A percentile compares a stretch with the other conserved stretches of the same genome.
These are phyloP conservation scores for Ramaria rubella DNA, from an alignment of 768 basidiomycete species.

Conservation along the genomic window DNA sequence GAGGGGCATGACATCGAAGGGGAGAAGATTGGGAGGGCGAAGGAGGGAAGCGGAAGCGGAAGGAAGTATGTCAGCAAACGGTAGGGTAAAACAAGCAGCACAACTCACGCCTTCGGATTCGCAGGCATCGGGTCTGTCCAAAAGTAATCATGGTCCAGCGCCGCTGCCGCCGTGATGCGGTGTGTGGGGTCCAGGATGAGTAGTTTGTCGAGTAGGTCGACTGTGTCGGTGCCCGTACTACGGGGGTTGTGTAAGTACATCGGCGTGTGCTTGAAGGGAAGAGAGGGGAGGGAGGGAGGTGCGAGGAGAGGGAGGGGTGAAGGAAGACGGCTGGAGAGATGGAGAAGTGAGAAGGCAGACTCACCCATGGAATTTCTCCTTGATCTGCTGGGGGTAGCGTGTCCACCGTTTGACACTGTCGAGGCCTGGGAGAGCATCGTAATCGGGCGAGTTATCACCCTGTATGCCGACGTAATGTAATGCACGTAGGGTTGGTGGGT, in stretches of 20 bases:
- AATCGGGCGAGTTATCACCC: constrained; percentile 60
- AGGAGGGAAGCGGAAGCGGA: neutral
- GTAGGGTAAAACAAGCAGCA: too few relatives aligned
- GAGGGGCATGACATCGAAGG: neutral
- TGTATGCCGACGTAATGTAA: constrained; percentile 32
- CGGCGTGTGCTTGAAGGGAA: neutral
- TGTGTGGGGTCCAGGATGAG: constrained; percentile 78
- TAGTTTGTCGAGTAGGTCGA: constrained; percentile 76
- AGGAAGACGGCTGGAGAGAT: neutral
- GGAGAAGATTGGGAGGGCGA: too few relatives aligned
- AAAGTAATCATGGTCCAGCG: constrained; percentile 91
- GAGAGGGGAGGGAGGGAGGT: constrained; percentile 3
- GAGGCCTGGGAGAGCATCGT: constrained; percentile 67
- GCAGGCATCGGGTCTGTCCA: constrained; percentile 87
- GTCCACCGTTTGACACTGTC: constrained; percentile 68
- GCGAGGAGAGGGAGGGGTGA: too few relatives aligned
- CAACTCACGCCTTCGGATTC: constrained; percentile 67
- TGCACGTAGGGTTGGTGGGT: too few relatives aligned
- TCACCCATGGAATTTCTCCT: constrained; percentile 53
- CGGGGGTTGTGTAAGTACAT: neutral
- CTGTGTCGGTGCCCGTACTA: constrained; percentile 67
- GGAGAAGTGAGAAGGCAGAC: constrained; percentile 23
- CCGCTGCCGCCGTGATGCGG: constrained; percentile 77
- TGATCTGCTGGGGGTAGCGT: constrained; percentile 45
- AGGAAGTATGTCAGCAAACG: too few relatives aligned